Percentiles rank a stretch among this genome's conserved stretches.
Evolutionary conservation across 768 basidiomycete species (phyloP).

Genomic region (Asterophora lycoperdoides): DNA sequence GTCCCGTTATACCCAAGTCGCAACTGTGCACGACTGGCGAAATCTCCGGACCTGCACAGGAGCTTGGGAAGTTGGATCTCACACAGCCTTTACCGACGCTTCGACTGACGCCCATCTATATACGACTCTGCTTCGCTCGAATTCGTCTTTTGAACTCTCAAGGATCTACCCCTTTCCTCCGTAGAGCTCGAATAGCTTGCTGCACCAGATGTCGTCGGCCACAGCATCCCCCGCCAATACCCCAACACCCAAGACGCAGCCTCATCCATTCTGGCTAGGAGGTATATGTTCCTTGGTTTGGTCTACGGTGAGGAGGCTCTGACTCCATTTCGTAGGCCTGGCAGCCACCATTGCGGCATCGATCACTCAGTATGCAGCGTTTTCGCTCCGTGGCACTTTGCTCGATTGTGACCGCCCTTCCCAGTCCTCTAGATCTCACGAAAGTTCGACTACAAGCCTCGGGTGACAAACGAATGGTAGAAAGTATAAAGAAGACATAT

Average conservation of each 20-base stretch:
- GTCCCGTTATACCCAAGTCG: slow-evolving; percentile 7
- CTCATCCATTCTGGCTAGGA: slow-evolving; percentile 85
- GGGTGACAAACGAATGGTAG: slow-evolving; percentile 88
- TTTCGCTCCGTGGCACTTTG: neutral
- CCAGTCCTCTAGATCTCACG: slow-evolving; percentile 79
- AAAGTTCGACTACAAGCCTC: slow-evolving; percentile 91
- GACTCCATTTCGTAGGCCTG: slow-evolving; percentile 37
- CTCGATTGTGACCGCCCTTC: neutral
- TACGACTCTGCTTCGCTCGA: neutral
- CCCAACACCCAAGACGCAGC: slow-evolving; percentile 48
- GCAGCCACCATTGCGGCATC: slow-evolving; percentile 88
- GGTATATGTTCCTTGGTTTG: slow-evolving; percentile 37
- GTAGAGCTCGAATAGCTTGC: slow-evolving; percentile 1
- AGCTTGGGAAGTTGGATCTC: slow-evolving; percentile 1
- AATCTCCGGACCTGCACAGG: slow-evolving; percentile 4
- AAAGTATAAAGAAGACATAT: slow-evolving; percentile 78
- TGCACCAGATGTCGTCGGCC: slow-evolving; percentile 8
- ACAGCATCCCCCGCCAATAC: slow-evolving; percentile 5
- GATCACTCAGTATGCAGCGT: slow-evolving; percentile 65
- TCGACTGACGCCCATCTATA: neutral
- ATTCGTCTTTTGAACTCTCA: neutral
- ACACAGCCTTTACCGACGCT: slow-evolving; percentile 4
- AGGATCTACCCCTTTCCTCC: neutral
- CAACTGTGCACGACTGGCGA: neutral
- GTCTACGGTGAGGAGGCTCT: neutral